Base-by-base conservation (phyloP, 2,329 filamentous ascomycete species). In the Colletotrichum filicis region DNA sequence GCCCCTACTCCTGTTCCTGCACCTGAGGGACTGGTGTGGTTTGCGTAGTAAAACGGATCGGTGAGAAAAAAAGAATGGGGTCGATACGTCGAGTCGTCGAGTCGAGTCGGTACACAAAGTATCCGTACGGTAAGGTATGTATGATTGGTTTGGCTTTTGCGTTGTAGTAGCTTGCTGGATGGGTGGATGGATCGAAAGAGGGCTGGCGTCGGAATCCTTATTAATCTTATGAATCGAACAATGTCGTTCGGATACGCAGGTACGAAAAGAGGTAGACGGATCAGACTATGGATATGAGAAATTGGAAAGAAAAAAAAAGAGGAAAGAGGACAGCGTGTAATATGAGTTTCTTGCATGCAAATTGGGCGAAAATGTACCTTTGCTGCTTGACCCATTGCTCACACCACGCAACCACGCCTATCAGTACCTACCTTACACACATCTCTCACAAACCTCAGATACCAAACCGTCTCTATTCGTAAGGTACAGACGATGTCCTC, bases 171-270 rank as follows among this genome's bases (percentile, higher is more conserved):
- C 19, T 68, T 56, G 52, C 52, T 42, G 62, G 26, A 59, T 11
- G 62, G 26, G 28, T 59, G 49, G 37, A 62, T 62, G 58, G 26
- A 35, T 63, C 16, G 60, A 24, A 5, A 2, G 28, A 22, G 26
- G 52, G 5, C 9, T n/a, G 70, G 59, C 42, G 49, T 46, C 46
- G 26, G 60, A 65, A 70, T 56, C 49, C 58, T 61, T 73, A 53
- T 46, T 56, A 62, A 71, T 57, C 35, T 61, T 73, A 46, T 53
- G 61, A 62, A 73, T 61, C 28, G 66, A 60, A 52, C 57, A 24
- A 57, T 37, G 6, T 26, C 6, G 22, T 7, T 26, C 12, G n/a
- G 22, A 19, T 14, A 14, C 22, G 26, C 16, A 56, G 12, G 62
- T 30, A 56, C 24, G 60, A 42, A n/a, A 28, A 30, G 32, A 63